Conservation (phyloP, 768 basidiomycete genomes). For the Suillus luteus region DNA sequence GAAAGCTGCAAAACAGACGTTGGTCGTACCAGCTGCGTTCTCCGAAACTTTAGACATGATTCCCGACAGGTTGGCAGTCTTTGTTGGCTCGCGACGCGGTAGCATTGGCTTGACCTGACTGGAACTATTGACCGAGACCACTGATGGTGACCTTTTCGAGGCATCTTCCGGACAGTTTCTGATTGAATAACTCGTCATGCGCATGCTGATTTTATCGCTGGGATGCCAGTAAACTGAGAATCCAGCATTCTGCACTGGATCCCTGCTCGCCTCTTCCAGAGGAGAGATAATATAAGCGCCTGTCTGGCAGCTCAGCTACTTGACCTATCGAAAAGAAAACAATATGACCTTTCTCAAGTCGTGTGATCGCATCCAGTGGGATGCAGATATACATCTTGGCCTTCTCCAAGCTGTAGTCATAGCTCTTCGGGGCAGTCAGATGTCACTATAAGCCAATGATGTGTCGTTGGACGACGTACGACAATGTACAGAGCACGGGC, state of each 20-base stretch:
- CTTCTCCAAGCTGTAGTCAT: constrained; percentile 91
- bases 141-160: background rate
- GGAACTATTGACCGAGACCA: background rate
- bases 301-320: constrained; percentile 29
- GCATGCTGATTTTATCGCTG: constrained; percentile 63
- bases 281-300: constrained; percentile 97
- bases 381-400: constrained; percentile 89
- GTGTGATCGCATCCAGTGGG: constrained; percentile 77
- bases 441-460: background rate
- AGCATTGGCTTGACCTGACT: constrained; percentile 2
- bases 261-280: constrained; percentile 88
- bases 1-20: constrained; percentile 68
- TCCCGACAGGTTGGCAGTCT: constrained; percentile 26
- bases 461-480: constrained; percentile 43
- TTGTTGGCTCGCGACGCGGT: constrained; percentile 13
- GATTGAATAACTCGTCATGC: constrained; percentile 84
- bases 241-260: constrained; percentile 86
- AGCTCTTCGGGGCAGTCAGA: constrained; percentile 51
- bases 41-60: constrained; percentile 41
- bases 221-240: constrained; percentile 82
- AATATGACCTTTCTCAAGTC: constrained; percentile 72
- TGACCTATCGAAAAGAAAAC: background rate
- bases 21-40: constrained; percentile 35
- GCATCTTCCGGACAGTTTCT: constrained; percentile 58
- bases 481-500: constrained; percentile 71